phyloP scores from a whole-genome alignment of 257 asterid genomes.

The Petrea volubilis region DNA sequence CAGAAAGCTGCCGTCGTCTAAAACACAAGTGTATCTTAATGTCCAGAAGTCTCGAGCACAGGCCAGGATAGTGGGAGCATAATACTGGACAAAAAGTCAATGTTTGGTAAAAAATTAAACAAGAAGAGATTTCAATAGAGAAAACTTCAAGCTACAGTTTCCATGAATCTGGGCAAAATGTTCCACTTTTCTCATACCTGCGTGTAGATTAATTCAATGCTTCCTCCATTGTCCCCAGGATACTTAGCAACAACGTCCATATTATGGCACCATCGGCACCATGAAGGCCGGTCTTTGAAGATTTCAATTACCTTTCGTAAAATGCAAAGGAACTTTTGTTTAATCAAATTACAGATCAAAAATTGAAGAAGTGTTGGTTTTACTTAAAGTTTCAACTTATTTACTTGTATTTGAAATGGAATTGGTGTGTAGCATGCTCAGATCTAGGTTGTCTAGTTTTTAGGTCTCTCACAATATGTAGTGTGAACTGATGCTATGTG shows the following conservation, averaged over 20 bases:
- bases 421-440: slow-evolving; percentile 6
- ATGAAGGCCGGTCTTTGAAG: slow-evolving; percentile 41
- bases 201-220: slow-evolving; percentile 43
- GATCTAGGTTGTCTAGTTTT: not conserved
- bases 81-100: slow-evolving; percentile 31
- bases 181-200: slow-evolving; percentile 31
- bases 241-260: slow-evolving; percentile 33
- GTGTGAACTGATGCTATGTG: not conserved
- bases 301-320: slow-evolving; percentile 39
- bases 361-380: not conserved
- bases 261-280: slow-evolving; percentile 41
- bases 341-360: not conserved
- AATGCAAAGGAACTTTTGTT: slow-evolving; percentile 9
- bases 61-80: slow-evolving; percentile 54
- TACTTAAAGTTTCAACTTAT: not conserved
- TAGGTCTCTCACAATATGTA: not conserved
- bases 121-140: not conserved
- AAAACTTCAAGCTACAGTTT: slow-evolving; percentile 11
- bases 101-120: not conserved
- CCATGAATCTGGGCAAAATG: not conserved
- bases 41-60: slow-evolving; percentile 59
- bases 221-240: slow-evolving; percentile 39
- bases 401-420: not conserved
- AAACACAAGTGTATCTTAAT: slow-evolving; percentile 42
- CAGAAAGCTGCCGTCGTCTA: slow-evolving; percentile 49